These are phyloP conservation scores for Phytophthora pluvialis DNA, from an alignment of 352 stramenopile species.

Conservation along the genomic window DNA sequence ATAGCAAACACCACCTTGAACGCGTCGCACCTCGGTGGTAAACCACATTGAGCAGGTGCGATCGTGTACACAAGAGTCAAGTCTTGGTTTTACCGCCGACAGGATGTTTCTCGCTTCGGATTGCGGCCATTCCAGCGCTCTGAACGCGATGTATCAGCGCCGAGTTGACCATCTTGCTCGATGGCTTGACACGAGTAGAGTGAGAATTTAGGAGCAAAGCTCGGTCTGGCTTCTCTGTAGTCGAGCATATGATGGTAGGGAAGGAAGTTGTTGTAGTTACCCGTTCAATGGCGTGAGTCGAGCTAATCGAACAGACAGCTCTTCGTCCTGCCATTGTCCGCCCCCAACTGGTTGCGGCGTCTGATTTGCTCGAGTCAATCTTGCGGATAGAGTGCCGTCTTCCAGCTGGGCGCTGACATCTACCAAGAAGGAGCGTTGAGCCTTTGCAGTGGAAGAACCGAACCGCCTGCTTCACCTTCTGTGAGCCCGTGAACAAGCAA, in stretches of 20 bases:
- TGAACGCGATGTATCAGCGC: too few species aligned
- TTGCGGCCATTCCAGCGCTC: background rate
- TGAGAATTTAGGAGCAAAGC: conserved; percentile 18
- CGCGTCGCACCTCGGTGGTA: background rate
- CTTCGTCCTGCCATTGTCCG: conserved; percentile 3
- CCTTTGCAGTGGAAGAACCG: conserved; percentile 4
- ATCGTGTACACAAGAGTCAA: too few species aligned
- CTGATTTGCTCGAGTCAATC: background rate
- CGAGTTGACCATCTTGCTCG: too few species aligned
- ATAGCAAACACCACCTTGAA: too few species aligned
- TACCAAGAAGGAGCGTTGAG: conserved; percentile 10
- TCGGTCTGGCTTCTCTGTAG: conserved; percentile 15
- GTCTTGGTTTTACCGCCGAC: background rate
- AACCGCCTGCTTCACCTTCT: conserved; percentile 8
- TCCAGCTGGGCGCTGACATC: conserved; percentile 21
- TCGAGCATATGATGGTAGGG: conserved; percentile 10
- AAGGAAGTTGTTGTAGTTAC: background rate
- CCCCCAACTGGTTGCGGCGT: conserved; percentile 9
- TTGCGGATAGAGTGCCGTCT: conserved; percentile 13
- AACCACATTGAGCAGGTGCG: background rate
- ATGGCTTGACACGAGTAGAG: too few species aligned
- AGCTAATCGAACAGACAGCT: conserved; percentile 3
- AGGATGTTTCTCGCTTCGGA: background rate
- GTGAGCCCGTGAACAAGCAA: conserved; percentile 24
- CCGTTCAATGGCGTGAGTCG: background rate